phyloP scores from a whole-genome alignment of 2,329 filamentous ascomycete species.

The Drechslera avenae region DNA sequence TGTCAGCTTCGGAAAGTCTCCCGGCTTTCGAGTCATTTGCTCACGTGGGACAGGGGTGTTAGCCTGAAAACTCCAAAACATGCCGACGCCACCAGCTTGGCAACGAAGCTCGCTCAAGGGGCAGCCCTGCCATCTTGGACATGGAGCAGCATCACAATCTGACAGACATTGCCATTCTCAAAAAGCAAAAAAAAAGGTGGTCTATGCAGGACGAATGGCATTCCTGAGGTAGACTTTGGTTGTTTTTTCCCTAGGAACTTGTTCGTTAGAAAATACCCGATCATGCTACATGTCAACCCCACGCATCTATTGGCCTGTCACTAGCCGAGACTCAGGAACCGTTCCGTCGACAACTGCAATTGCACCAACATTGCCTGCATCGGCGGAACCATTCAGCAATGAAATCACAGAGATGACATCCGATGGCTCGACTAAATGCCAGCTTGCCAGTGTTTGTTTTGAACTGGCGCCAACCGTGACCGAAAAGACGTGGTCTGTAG shows the following conservation, averaged over 20 bases:
- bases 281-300: slow-evolving; percentile 1
- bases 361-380: slow-evolving; percentile 49
- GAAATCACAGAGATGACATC: slow-evolving; percentile 77
- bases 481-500: slow-evolving; percentile 76
- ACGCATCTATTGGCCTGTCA: slow-evolving; percentile 11
- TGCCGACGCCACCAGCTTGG: slow-evolving; percentile 15
- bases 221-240: neutral
- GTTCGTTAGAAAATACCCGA: too few species aligned
- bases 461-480: slow-evolving; percentile 90
- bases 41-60: slow-evolving; percentile 19
- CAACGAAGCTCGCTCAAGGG: slow-evolving; percentile 20
- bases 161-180: neutral
- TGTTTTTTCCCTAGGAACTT: neutral
- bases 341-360: slow-evolving; percentile 49
- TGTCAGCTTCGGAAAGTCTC: neutral
- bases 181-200: neutral
- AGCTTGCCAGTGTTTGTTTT: slow-evolving; percentile 88
- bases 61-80: slow-evolving; percentile 1
- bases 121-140: slow-evolving; percentile 13
- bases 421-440: slow-evolving; percentile 85
- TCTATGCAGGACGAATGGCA: neutral
- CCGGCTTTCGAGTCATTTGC: slow-evolving; percentile 18
- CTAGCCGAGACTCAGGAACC: slow-evolving; percentile 41
- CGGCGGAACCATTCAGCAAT: slow-evolving; percentile 58
- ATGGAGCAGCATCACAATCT: slow-evolving; percentile 6